Conservation (phyloP, 495 filamentous ascomycete genomes). For the Trichoderma virens region DNA sequence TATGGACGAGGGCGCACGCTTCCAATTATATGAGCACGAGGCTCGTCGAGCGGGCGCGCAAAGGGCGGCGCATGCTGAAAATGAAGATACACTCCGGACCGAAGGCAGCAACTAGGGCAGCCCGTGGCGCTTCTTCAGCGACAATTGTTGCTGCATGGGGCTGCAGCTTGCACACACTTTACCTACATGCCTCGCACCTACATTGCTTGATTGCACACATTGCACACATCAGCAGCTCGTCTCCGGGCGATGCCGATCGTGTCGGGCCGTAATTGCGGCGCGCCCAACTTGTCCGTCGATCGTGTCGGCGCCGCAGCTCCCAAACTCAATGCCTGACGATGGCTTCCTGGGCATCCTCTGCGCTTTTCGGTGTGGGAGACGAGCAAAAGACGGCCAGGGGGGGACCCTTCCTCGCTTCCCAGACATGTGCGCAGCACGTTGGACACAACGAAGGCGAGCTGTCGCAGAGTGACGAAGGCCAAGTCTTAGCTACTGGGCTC, state of each 20-base stretch:
- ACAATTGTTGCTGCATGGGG: background rate
- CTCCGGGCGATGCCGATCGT: conserved; percentile 3
- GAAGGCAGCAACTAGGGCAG: no score
- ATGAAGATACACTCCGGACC: background rate
- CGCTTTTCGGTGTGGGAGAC: no score
- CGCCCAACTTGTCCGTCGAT: background rate
- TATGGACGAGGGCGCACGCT: background rate
- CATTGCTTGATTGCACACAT: background rate
- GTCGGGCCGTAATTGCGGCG: background rate
- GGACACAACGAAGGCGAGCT: background rate
- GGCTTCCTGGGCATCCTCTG: no score
- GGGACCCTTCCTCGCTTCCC: no score
- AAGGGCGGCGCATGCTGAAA: background rate
- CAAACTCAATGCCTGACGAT: background rate
- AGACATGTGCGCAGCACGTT: background rate
- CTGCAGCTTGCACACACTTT: background rate
- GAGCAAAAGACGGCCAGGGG: no score
- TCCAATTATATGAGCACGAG: background rate
- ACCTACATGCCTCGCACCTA: background rate
- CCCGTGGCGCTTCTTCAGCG: no score
- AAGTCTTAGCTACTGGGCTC: conserved; percentile 1
- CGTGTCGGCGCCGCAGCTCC: background rate
- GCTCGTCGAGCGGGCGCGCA: background rate
- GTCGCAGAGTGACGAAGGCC: conserved; percentile 1
- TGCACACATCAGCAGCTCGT: conserved; percentile 5